Conservation (phyloP, 345 rosid species). For the Crucihimalaya himalaica region DNA sequence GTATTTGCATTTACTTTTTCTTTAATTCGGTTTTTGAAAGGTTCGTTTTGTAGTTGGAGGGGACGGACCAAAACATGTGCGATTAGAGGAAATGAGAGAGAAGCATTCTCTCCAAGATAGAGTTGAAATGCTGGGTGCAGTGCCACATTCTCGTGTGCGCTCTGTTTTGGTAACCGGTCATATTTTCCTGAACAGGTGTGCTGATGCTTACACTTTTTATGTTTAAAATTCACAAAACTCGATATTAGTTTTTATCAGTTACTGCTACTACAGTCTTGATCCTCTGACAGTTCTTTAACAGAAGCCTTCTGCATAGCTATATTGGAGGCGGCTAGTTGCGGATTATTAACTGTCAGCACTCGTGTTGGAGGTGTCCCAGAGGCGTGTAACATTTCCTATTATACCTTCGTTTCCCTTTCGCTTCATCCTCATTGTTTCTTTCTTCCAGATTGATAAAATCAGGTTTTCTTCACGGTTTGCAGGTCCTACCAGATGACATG, state of each 20-base stretch:
- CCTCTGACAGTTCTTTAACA: slow-evolving; percentile 77
- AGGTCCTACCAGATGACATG: slow-evolving; percentile 99
- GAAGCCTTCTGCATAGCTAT: slow-evolving; percentile 99
- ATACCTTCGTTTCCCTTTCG: neutral
- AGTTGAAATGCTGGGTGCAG: slow-evolving; percentile 94
- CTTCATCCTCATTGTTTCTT: neutral
- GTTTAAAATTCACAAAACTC: neutral
- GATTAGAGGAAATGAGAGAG: slow-evolving; percentile 96
- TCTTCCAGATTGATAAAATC: neutral
- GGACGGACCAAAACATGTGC: slow-evolving; percentile 91
- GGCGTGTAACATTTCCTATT: slow-evolving; percentile 48
- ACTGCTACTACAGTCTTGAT: slow-evolving; percentile 25
- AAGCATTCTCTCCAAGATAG: slow-evolving; percentile 95
- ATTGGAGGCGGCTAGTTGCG: slow-evolving; percentile 97
- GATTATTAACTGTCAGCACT: slow-evolving; percentile 91
- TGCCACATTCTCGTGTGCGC: slow-evolving; percentile 81
- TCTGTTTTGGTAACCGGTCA: slow-evolving; percentile 85
- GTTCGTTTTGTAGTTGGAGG: slow-evolving; percentile 92
- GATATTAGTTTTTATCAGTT: neutral
- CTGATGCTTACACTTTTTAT: neutral
- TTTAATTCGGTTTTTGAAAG: slow-evolving; percentile 43
- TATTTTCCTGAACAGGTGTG: slow-evolving; percentile 85
- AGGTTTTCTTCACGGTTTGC: neutral
- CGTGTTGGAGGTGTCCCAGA: slow-evolving; percentile 98
- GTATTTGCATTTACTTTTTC: neutral